Evolutionary conservation across 495 filamentous ascomycete genomes (phyloP).

Genomic region (Stereocaulon alpinum): DNA sequence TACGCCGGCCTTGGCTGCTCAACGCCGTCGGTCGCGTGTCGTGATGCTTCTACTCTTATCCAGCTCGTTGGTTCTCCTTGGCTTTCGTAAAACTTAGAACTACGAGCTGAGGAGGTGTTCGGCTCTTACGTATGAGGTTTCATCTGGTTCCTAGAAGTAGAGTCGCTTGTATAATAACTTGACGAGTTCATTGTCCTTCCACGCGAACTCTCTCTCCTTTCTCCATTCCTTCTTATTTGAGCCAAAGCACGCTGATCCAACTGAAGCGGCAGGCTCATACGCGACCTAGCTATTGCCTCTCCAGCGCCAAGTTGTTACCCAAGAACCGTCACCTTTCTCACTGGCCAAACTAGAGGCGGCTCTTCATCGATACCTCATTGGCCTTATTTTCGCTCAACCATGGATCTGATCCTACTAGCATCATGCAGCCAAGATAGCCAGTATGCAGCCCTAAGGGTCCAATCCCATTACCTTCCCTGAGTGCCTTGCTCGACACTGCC

Average conservation of each 20-base stretch:
- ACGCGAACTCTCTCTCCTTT: background rate
- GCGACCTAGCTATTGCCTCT: slow-evolving; percentile 10
- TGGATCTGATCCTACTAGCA: slow-evolving; percentile 12
- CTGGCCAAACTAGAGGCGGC: slow-evolving; percentile 15
- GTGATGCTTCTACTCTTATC: background rate
- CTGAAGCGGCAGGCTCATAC: slow-evolving; percentile 7
- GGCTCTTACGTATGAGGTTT: slow-evolving; percentile 3
- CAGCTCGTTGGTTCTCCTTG: background rate
- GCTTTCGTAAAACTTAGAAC: background rate
- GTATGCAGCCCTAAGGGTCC: slow-evolving; percentile 7
- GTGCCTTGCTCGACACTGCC: background rate
- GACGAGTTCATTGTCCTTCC: no score
- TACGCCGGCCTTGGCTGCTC: slow-evolving; percentile 4
- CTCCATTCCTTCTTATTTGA: background rate
- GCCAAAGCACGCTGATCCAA: slow-evolving; percentile 9
- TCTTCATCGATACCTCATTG: background rate
- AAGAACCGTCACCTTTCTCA: slow-evolving; percentile 6
- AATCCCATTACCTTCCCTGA: background rate
- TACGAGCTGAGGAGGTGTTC: background rate
- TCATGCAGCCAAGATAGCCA: slow-evolving; percentile 11
- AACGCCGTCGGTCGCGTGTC: slow-evolving; percentile 9
- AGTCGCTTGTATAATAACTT: no score
- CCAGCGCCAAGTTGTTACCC: slow-evolving; percentile 7
- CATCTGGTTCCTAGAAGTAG: background rate
- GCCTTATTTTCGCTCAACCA: slow-evolving; percentile 8